phyloP scores from a whole-genome alignment of 352 stramenopile species.

The Labyrinthula sp. region DNA sequence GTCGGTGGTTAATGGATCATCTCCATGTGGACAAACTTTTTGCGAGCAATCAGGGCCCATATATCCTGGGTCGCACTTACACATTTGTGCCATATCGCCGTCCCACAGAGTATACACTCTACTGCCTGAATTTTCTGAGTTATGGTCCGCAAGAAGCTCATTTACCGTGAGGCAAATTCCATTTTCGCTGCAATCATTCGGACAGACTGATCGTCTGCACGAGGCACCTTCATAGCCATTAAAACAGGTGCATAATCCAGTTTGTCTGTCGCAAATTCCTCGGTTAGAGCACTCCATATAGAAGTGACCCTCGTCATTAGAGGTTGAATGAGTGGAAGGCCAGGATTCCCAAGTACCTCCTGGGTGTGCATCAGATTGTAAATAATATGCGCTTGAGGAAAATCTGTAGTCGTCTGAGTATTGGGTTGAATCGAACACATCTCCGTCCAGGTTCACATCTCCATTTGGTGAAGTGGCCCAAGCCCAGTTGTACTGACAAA shows the following conservation, averaged over 20 bases:
- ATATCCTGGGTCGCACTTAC: slow-evolving; percentile 64
- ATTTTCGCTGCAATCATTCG: slow-evolving; percentile 51
- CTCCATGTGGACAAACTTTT: slow-evolving; percentile 50
- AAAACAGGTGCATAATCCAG: slow-evolving; percentile 47
- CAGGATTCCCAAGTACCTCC: slow-evolving; percentile 24
- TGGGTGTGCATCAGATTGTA: slow-evolving; percentile 13
- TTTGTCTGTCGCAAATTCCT: slow-evolving; percentile 51
- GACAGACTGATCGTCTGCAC: slow-evolving; percentile 40
- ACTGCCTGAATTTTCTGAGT: slow-evolving; percentile 36
- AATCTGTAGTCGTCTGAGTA: slow-evolving; percentile 3
- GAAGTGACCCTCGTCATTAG: slow-evolving; percentile 37
- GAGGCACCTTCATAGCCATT: slow-evolving; percentile 44
- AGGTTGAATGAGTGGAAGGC: slow-evolving; percentile 37
- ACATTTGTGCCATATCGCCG: slow-evolving; percentile 53
- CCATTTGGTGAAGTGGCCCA: slow-evolving; percentile 70
- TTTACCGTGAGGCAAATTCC: slow-evolving; percentile 55
- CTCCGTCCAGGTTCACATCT: slow-evolving; percentile 54
- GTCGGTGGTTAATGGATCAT: slow-evolving; percentile 54
- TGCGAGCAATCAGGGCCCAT: slow-evolving; percentile 54
- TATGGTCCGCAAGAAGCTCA: slow-evolving; percentile 31
- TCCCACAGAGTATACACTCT: slow-evolving; percentile 45
- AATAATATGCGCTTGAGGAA: slow-evolving; percentile 8
- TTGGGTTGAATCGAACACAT: slow-evolving; percentile 15
- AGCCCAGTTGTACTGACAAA: slow-evolving; percentile 56
- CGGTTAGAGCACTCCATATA: slow-evolving; percentile 56